Evolutionary conservation across 139 green algal species (phyloP).

Genomic region (Chlamydomonas sphaeroides): DNA sequence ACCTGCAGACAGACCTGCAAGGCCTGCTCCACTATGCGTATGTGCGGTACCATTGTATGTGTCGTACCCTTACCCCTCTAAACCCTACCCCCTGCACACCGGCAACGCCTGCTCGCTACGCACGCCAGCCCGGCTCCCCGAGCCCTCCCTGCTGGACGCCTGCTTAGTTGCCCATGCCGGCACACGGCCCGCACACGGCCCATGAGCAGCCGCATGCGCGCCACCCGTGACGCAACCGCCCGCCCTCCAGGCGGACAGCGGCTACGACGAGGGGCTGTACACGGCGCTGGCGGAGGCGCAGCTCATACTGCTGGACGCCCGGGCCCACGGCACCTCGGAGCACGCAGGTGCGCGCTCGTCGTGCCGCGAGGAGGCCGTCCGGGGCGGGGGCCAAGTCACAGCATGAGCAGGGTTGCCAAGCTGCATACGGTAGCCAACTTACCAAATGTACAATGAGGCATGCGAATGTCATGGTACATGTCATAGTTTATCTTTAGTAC

Average conservation of each 20-base stretch:
- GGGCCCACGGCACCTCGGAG: constrained; percentile 43
- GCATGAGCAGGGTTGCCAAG: background rate
- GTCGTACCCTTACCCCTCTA: too few species aligned
- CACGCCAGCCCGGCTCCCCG: too few species aligned
- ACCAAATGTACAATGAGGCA: background rate
- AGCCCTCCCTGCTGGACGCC: too few species aligned
- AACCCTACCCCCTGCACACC: too few species aligned
- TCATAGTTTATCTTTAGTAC: background rate
- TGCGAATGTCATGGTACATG: background rate
- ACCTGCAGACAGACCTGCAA: too few species aligned
- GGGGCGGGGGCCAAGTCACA: background rate
- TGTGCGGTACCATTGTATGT: too few species aligned
- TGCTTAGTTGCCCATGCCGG: background rate
- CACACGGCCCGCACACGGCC: background rate
- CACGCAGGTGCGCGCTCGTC: constrained; percentile 30
- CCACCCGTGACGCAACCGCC: background rate
- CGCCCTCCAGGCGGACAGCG: constrained; percentile 55
- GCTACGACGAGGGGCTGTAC: constrained; percentile 46
- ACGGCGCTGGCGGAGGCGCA: constrained; percentile 29
- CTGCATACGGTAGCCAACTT: too few species aligned
- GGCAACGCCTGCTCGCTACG: too few species aligned
- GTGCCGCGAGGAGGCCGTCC: background rate
- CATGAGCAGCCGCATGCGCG: background rate
- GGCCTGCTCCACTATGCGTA: too few species aligned
- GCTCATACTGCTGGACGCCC: constrained; percentile 53